phyloP scores from a whole-genome alignment of 176 grass and related monocot species.

The Phoenix roebelenii region DNA sequence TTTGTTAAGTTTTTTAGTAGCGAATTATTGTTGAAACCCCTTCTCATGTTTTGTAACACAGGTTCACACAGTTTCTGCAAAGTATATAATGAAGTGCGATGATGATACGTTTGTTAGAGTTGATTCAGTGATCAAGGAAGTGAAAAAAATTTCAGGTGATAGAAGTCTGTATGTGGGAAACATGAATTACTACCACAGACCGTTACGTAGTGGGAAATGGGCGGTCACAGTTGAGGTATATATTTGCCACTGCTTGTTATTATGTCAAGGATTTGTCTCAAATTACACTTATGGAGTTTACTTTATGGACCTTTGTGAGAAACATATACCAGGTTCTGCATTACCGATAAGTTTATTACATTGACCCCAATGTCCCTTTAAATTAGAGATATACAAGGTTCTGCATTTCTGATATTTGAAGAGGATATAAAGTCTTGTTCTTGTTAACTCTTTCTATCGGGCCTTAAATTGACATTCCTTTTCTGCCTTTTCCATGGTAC shows the following conservation, averaged over 20 bases:
- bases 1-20: neutral
- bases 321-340: too few relatives aligned
- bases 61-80: slow-evolving; percentile 61
- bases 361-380: too few relatives aligned
- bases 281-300: too few relatives aligned
- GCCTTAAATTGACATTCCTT: too few relatives aligned
- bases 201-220: slow-evolving; percentile 90
- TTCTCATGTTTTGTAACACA: slow-evolving; percentile 14
- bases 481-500: too few relatives aligned
- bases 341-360: too few relatives aligned
- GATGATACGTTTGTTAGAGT: slow-evolving; percentile 95
- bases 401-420: too few relatives aligned
- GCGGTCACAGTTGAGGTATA: slow-evolving; percentile 91
- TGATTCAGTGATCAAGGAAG: slow-evolving; percentile 59
- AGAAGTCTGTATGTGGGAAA: slow-evolving; percentile 84
- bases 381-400: too few relatives aligned
- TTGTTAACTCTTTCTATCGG: too few relatives aligned
- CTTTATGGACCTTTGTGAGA: too few relatives aligned
- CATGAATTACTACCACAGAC: slow-evolving; percentile 94
- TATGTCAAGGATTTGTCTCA: neutral
- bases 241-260: neutral
- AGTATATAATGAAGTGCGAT: slow-evolving; percentile 97
- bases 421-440: too few relatives aligned
- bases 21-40: neutral
- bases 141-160: slow-evolving; percentile 44